A percentile compares a stretch with the other conserved stretches of the same genome.
These are phyloP conservation scores for Sugiyamaella novakii DNA, from an alignment of 1,139 yeast species.

Conservation along the genomic window DNA sequence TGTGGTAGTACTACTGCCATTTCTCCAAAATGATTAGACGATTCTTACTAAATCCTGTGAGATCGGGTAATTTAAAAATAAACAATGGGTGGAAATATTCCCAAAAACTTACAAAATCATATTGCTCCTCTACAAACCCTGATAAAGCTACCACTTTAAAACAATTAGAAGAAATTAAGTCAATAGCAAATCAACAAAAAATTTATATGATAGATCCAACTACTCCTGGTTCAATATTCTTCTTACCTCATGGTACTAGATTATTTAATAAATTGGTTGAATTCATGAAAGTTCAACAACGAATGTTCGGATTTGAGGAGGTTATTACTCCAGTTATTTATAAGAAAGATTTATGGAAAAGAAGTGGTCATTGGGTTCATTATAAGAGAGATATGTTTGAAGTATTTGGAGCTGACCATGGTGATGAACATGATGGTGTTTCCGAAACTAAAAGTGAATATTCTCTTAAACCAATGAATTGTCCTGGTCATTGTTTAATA, in stretches of 20 bases:
- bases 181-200: constrained; percentile 51
- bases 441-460: constrained; percentile 54
- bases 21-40: no score
- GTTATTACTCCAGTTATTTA: constrained; percentile 92
- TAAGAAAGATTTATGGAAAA: constrained; percentile 82
- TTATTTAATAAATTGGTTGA: constrained; percentile 74
- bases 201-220: constrained; percentile 73
- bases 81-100: no score
- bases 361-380: constrained; percentile 95
- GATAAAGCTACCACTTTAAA: not conserved
- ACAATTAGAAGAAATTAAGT: constrained; percentile 15
- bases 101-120: no score
- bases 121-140: constrained; percentile 7
- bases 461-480: constrained; percentile 96
- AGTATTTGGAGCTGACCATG: constrained; percentile 48
- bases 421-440: constrained; percentile 32
- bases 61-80: no score
- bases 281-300: constrained; percentile 84
- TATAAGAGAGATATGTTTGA: constrained; percentile 93
- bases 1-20: no score
- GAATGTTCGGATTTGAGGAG: constrained; percentile 83
- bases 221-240: constrained; percentile 88
- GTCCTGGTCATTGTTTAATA: constrained; percentile 96
- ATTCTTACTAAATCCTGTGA: no score
- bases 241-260: constrained; percentile 88